A percentile compares a stretch with the other conserved stretches of the same genome.
phyloP scores from a whole-genome alignment of 164 flowering plant genomes.

The Aristolochia contorta region DNA sequence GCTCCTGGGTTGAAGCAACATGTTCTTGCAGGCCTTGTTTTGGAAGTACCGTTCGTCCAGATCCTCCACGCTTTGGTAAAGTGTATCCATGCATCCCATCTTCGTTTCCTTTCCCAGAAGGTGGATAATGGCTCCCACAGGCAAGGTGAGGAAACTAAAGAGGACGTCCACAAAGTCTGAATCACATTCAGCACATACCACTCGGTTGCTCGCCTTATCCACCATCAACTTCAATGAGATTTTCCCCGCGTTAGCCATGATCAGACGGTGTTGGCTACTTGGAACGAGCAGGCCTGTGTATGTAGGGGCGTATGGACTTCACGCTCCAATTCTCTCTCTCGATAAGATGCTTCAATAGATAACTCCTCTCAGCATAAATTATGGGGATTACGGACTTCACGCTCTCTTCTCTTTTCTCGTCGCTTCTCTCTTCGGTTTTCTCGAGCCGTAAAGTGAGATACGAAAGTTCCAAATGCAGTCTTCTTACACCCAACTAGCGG shows the following conservation, averaged over 20 bases:
- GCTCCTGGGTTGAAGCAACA: not conserved
- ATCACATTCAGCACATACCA: constrained; percentile 45
- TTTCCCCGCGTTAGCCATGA: not conserved
- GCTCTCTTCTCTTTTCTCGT: too few species aligned
- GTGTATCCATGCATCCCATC: not conserved
- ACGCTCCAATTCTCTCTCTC: too few species aligned
- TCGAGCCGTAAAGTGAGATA: too few species aligned
- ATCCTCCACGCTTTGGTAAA: not conserved
- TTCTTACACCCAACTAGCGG: too few species aligned
- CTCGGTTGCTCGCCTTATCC: constrained; percentile 5
- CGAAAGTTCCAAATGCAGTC: too few species aligned
- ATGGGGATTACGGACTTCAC: too few species aligned
- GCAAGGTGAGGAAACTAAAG: constrained; percentile 33
- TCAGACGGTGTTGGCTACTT: too few species aligned
- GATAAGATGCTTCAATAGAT: too few species aligned
- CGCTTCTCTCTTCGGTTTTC: too few species aligned
- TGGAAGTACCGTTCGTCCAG: not conserved
- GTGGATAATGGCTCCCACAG: not conserved
- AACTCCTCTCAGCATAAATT: too few species aligned
- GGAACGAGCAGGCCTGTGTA: too few species aligned
- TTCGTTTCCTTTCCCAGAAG: not conserved
- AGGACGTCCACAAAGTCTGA: constrained; percentile 58
- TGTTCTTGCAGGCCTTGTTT: not conserved
- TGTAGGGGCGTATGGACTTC: too few species aligned
- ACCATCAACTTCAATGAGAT: constrained; percentile 8